Base-by-base conservation (phyloP, 176 grass and related monocot species). In the Rhynchospora breviuscula region DNA sequence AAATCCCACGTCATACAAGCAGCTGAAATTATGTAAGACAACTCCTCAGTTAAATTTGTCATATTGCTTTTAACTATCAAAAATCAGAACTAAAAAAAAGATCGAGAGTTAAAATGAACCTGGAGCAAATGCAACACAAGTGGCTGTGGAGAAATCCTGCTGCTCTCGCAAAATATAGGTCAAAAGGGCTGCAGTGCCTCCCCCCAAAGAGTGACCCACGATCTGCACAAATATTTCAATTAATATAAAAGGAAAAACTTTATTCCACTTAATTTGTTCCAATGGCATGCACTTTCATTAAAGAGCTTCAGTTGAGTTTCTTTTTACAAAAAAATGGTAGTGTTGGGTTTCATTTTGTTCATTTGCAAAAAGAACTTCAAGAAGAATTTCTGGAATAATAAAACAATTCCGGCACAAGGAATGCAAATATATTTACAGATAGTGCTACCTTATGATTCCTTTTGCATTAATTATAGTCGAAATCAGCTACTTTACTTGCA, bases 1-100 rank as follows among this genome's bases (percentile, higher is more conserved):
- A 98, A 90, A 72, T 98, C 93, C 96, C 89, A 98, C 64, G 96
- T 98, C 93, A 98, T 95, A 82, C 93, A 98, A 84, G 96, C 96
- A 87, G 93, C 96, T 98, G 91, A 13, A 54, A 69, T 67, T 49
- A 56, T 60, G 65, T 54, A 40, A 40, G 25, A 26, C 9, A n/a
- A 35, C 23, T 23, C 71, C 73, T 85, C 7, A 86, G 12, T 78
- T 60, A 67, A 83, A 51, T 18, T 79, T 86, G 52, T 26, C 57
- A 72, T 59, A 26, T 2, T 19, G 54, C 29, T 29, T 85, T 69
- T 40, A 59, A 75, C 18, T 81, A 79, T 65, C 46, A 87, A 86
- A 67, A 85, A 52, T 14, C 12, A 54, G 13, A 76, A 53, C 10
- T 29, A 23, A 0, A 72, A 53, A 25, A 6, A 5, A 56, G 8